Conservation (phyloP, 1,284 basidiomycete species). For the Tilletia setariae region DNA sequence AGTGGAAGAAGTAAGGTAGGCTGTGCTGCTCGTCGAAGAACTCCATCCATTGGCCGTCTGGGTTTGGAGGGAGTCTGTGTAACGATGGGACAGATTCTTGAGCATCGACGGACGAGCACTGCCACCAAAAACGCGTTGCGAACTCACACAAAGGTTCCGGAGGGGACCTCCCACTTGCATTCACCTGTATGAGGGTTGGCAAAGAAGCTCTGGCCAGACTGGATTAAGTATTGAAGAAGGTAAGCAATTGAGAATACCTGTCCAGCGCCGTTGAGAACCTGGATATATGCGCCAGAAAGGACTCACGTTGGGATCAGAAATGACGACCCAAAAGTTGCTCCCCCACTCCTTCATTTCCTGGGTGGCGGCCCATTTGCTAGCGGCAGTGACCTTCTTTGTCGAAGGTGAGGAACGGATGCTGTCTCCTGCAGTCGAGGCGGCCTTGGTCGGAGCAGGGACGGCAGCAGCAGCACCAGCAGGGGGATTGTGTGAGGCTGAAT, state of each 20-base stretch:
- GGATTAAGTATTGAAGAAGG: not conserved
- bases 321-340: constrained; percentile 35
- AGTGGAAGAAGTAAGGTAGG: constrained; percentile 87
- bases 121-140: not conserved
- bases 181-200: constrained; percentile 87
- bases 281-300: not conserved
- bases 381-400: not conserved
- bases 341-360: constrained; percentile 26
- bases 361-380: not conserved
- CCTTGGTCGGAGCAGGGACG: not conserved
- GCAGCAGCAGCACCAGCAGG: too few species aligned
- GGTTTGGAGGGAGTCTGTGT: constrained; percentile 67
- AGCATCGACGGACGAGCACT: not conserved
- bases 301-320: constrained; percentile 25
- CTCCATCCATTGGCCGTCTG: constrained; percentile 93
- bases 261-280: not conserved
- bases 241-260: not conserved
- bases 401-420: not conserved
- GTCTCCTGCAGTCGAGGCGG: too few species aligned
- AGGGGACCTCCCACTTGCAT: constrained; percentile 85
- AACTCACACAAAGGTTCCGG: constrained; percentile 73
- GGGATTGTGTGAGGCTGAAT: not conserved
- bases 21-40: constrained; percentile 74
- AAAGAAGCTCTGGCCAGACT: constrained; percentile 62
- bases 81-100: not conserved